Evolutionary conservation across 805 yeast genomes (phyloP).

Genomic region (Candida yuanshanica): DNA sequence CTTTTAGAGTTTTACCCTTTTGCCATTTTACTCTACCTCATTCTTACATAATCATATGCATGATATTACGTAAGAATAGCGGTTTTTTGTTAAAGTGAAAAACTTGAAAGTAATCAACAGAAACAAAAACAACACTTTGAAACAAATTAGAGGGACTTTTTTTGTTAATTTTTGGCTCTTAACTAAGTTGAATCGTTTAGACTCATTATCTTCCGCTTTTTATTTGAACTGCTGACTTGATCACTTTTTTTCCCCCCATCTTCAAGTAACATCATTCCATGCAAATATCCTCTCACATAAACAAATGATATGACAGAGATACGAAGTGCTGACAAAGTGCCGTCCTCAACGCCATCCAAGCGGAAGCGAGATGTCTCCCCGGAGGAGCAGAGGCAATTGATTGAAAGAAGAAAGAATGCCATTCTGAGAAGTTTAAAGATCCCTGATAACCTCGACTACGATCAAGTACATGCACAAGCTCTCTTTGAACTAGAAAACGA

Average conservation of each 20-base stretch:
- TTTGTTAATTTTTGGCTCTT: too few relatives aligned
- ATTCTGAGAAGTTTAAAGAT: constrained; percentile 29
- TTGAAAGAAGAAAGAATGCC: constrained; percentile 11
- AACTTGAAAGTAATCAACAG: too few relatives aligned
- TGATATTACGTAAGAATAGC: too few relatives aligned
- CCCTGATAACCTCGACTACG: constrained; percentile 34
- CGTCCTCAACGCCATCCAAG: neutral
- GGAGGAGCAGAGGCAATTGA: constrained; percentile 11
- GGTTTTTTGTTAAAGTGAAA: too few relatives aligned
- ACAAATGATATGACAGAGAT: neutral
- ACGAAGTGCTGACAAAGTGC: neutral
- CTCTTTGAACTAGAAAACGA: constrained; percentile 16
- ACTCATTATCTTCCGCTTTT: too few relatives aligned
- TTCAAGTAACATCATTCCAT: neutral
- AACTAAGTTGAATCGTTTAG: too few relatives aligned
- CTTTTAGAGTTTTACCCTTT: too few relatives aligned
- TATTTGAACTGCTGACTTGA: too few relatives aligned
- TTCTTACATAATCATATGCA: too few relatives aligned
- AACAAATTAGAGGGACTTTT: too few relatives aligned
- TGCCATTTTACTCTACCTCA: too few relatives aligned
- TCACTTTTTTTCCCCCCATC: neutral
- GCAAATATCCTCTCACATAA: neutral
- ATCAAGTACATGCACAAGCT: constrained; percentile 29
- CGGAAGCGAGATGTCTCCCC: constrained; percentile 6
- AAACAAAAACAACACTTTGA: too few relatives aligned